These are phyloP conservation scores for Botrytis medusae DNA, from an alignment of 2,329 filamentous ascomycete genomes.

Conservation along the genomic window DNA sequence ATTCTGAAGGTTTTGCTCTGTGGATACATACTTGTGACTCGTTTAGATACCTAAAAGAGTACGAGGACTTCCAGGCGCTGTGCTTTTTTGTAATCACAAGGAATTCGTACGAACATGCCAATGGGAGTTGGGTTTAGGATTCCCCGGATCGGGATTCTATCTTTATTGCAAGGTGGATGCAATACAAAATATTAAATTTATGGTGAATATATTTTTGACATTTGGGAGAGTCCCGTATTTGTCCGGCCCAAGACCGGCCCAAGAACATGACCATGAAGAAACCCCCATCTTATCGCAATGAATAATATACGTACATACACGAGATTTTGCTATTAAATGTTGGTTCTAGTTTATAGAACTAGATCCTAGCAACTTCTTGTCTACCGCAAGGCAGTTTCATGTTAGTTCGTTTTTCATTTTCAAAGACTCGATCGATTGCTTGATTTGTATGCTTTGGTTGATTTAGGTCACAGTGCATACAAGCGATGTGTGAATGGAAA, in stretches of 20 bases:
- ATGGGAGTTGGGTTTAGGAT: neutral
- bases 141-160: slow-evolving; percentile 5
- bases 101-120: slow-evolving; percentile 1
- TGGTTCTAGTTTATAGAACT: neutral
- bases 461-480: neutral
- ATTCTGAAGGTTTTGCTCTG: slow-evolving; percentile 4
- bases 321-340: neutral
- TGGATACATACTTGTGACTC: neutral
- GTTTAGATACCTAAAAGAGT: neutral
- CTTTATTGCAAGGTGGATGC: neutral
- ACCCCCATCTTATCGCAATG: neutral
- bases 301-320: slow-evolving; percentile 5
- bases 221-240: neutral
- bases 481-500: neutral
- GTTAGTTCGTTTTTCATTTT: neutral
- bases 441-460: neutral
- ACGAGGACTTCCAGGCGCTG: neutral
- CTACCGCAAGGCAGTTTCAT: neutral
- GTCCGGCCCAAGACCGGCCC: neutral
- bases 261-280: neutral
- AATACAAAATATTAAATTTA: neutral
- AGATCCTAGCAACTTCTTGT: neutral
- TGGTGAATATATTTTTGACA: neutral
- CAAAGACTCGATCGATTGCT: neutral
- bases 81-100: neutral